Conservation (phyloP, 1,139 yeast genomes). For the Pichia sp. region DNA sequence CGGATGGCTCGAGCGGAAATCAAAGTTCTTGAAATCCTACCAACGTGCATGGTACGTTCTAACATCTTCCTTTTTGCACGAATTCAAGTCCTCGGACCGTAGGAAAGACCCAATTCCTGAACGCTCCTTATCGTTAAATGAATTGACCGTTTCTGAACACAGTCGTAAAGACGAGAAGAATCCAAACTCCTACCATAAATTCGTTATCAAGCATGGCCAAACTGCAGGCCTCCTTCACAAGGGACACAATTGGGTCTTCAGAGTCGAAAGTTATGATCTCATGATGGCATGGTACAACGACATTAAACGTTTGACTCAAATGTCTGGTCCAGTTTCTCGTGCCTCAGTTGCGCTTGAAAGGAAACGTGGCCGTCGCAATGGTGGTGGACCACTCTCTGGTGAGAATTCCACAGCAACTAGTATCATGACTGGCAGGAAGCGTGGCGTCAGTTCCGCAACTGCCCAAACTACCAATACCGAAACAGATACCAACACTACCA, state of each 20-base stretch:
- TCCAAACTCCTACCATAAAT: slow-evolving; percentile 64
- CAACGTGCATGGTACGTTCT: slow-evolving; percentile 88
- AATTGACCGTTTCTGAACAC: slow-evolving; percentile 79
- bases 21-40: slow-evolving; percentile 85
- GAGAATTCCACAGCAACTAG: slow-evolving; percentile 14
- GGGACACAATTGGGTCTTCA: slow-evolving; percentile 90
- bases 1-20: slow-evolving; percentile 82
- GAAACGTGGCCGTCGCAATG: slow-evolving; percentile 23
- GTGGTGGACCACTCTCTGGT: slow-evolving; percentile 13
- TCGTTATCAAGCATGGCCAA: slow-evolving; percentile 72
- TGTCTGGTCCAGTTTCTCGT: slow-evolving; percentile 54
- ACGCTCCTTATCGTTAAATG: slow-evolving; percentile 77
- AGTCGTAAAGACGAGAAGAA: slow-evolving; percentile 62
- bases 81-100: slow-evolving; percentile 79
- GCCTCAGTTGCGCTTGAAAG: slow-evolving; percentile 37
- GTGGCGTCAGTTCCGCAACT: slow-evolving; percentile 17
- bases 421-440: slow-evolving; percentile 15
- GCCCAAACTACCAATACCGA: slow-evolving; percentile 14
- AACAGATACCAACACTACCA: slow-evolving; percentile 1
- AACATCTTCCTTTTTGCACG: slow-evolving; percentile 85
- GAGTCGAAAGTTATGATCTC: slow-evolving; percentile 71
- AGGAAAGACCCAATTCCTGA: slow-evolving; percentile 82
- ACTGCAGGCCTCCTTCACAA: slow-evolving; percentile 58
- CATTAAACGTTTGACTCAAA: slow-evolving; percentile 57
- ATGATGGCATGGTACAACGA: slow-evolving; percentile 87